These are phyloP conservation scores for Trypanosoma lewisi DNA, from an alignment of 208 protist genomes.

Conservation along the genomic window DNA sequence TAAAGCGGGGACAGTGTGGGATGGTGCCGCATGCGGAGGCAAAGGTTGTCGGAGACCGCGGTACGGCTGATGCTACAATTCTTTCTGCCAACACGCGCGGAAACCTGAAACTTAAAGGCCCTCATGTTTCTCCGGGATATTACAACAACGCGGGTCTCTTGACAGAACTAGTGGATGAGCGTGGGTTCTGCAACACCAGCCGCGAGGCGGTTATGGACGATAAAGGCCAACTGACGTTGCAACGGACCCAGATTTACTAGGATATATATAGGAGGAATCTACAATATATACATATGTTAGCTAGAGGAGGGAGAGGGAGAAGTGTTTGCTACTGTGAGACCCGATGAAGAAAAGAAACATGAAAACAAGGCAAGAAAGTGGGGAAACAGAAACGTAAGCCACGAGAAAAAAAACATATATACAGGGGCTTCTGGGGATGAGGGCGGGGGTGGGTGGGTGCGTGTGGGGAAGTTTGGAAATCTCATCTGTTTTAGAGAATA, in stretches of 20 bases:
- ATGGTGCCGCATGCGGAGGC: constrained; percentile 83
- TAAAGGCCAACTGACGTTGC: constrained; percentile 53
- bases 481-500: not conserved
- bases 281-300: not conserved
- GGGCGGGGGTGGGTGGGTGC: not conserved
- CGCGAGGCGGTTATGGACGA: constrained; percentile 80
- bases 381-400: not conserved
- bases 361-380: not conserved
- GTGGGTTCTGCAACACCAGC: constrained; percentile 82
- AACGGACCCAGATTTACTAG: constrained; percentile 76
- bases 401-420: not conserved
- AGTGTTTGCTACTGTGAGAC: no score
- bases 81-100: constrained; percentile 78
- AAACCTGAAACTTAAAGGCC: constrained; percentile 86
- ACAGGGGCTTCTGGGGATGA: not conserved
- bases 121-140: constrained; percentile 79
- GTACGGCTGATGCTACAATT: constrained; percentile 85
- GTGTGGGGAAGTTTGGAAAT: not conserved
- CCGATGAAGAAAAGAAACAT: no score
- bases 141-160: constrained; percentile 91
- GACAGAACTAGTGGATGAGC: constrained; percentile 88
- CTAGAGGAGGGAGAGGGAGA: not conserved
- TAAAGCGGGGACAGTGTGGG: constrained; percentile 63
- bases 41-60: constrained; percentile 89
- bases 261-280: no score